Percentiles rank a stretch among this genome's conserved stretches.
phyloP scores from a whole-genome alignment of 169 alveolate genomes.

The Eimeria falciformis region DNA sequence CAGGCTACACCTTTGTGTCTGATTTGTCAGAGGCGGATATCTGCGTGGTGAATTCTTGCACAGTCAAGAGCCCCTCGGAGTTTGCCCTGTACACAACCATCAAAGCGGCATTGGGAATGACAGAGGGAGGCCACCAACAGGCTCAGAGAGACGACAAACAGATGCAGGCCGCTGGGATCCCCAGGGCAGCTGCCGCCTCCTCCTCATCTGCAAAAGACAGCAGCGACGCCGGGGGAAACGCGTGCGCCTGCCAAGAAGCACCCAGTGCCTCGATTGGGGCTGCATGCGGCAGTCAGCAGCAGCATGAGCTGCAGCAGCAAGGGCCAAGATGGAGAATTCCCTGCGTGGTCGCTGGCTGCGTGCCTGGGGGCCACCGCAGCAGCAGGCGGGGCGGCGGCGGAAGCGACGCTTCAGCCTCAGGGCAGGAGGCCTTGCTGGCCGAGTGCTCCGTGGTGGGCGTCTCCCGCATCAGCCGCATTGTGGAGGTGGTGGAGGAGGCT shows the following conservation, averaged over 20 bases:
- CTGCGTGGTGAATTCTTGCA: constrained; percentile 96
- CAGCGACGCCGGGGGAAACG: neutral
- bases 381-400: neutral
- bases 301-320: constrained; percentile 35
- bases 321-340: constrained; percentile 36
- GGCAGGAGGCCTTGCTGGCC: constrained; percentile 71
- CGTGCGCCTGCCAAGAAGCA: too few species aligned
- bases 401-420: constrained; percentile 71
- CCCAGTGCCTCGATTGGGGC: too few species aligned
- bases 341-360: constrained; percentile 76
- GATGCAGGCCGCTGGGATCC: too few species aligned
- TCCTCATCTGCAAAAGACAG: neutral
- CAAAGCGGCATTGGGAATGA: constrained; percentile 81
- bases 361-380: constrained; percentile 10
- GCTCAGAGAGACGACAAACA: too few species aligned
- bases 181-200: neutral
- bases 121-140: neutral
- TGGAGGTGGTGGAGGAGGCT: constrained; percentile 97
- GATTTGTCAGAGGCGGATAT: constrained; percentile 93
- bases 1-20: constrained; percentile 90
- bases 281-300: too few species aligned
- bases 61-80: constrained; percentile 99
- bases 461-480: constrained; percentile 88
- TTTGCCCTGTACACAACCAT: constrained; percentile 91
- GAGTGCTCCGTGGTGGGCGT: constrained; percentile 85